Percentiles rank a stretch among this genome's conserved stretches.
Conservation (phyloP, 2,329 filamentous ascomycete genomes). For the Clonostachys byssicola region DNA sequence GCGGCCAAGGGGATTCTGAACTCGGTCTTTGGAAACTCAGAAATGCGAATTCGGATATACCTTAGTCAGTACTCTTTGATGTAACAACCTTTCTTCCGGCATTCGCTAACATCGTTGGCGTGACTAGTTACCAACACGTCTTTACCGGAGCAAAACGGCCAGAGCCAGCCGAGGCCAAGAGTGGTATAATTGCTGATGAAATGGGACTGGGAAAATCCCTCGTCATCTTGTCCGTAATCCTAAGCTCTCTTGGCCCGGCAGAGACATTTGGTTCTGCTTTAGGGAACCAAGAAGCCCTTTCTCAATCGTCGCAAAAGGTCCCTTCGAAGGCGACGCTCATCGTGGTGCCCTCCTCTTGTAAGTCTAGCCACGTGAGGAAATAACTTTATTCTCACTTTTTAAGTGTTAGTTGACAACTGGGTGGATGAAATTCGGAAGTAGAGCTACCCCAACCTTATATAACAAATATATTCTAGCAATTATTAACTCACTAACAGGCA, state of each 20-base stretch:
- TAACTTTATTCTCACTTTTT: not conserved
- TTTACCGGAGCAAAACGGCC: not conserved
- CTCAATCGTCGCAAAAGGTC: too few relatives aligned
- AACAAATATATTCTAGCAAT: not conserved
- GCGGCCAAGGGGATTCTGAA: not conserved
- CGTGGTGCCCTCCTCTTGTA: not conserved
- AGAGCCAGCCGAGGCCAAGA: slow-evolving; percentile 19
- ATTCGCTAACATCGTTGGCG: too few relatives aligned
- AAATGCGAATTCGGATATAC: not conserved
- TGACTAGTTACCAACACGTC: not conserved
- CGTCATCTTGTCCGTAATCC: slow-evolving; percentile 75
- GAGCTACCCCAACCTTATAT: not conserved
- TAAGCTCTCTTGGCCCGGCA: not conserved
- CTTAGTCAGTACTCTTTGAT: not conserved
- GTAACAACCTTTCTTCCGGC: not conserved
- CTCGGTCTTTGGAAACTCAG: not conserved
- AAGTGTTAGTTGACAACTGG: not conserved
- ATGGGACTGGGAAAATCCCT: slow-evolving; percentile 54
- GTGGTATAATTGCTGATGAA: slow-evolving; percentile 67
- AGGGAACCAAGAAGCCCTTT: not conserved
- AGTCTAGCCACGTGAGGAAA: too few relatives aligned
- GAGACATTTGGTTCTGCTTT: not conserved
- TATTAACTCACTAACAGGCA: not conserved
- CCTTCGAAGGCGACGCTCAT: not conserved
- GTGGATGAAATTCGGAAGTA: not conserved